Conservation (phyloP, 2,329 filamentous ascomycete species). For the Pseudogymnoascus sp. region DNA sequence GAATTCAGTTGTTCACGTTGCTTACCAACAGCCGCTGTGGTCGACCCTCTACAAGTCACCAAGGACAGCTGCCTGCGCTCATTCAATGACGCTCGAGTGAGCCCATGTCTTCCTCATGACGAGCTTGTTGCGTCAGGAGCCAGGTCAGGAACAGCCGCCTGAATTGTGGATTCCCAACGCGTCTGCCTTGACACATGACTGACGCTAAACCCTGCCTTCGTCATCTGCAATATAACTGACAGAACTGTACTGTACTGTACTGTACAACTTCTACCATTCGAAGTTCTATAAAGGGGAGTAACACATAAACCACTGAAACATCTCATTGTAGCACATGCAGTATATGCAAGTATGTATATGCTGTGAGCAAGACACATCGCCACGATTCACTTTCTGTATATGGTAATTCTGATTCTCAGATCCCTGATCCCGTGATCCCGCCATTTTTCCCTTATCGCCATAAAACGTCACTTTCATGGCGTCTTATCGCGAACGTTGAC, state of each 20-base stretch:
- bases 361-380: background rate
- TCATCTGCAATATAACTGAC: slow-evolving; percentile 2
- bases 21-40: background rate
- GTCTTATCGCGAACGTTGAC: slow-evolving; percentile 7
- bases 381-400: background rate
- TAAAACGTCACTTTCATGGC: slow-evolving; percentile 11
- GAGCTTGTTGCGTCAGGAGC: background rate
- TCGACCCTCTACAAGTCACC: background rate
- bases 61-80: background rate
- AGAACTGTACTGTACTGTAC: background rate
- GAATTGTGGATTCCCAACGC: background rate
- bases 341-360: background rate
- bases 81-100: background rate
- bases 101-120: background rate
- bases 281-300: background rate
- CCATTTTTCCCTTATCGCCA: slow-evolving; percentile 2
- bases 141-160: slow-evolving; percentile 7
- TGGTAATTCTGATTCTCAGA: background rate
- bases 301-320: background rate
- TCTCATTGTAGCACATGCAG: background rate
- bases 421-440: background rate
- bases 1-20: background rate
- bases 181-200: slow-evolving; percentile 6
- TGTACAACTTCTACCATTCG: background rate
- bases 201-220: background rate